Evolutionary conservation across 2,329 filamentous ascomycete species (phyloP), one percentile per base, ranked within the genome.

Genomic region (Trichoderma breve): DNA sequence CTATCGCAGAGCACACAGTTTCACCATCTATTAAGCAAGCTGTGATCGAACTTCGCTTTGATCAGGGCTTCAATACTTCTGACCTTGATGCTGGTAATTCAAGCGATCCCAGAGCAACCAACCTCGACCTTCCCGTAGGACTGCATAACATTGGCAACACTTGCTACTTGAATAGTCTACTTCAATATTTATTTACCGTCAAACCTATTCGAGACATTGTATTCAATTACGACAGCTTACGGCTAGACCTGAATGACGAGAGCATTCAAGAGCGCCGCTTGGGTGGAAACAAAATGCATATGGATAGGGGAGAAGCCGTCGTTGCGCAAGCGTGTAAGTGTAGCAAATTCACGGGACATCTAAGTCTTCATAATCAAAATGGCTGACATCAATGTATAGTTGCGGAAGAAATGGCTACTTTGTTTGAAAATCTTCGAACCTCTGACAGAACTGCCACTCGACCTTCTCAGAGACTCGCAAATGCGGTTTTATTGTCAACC

Each of bases 91-190:
- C 8, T 18, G 32, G 28, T 34, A 15, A n/a, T 24, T 60, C 57
- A 12, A 53, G 30, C 39, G 53, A 65, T 5, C 30, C 32, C n/a
- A 58, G 57, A 53, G 67, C 76, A 3, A 77, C 78, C 15, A 77
- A 84, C 70, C 77, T 82, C 61, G 84, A 88, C 34, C 90, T 93
- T 80, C 96, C 96, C 0, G 93, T 97, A 26, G 96, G 96, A 0
- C 86, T 98, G 6, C 88, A 91, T 74, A 99, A 98, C 76, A 97
- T 98, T 71, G 95, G 96, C 72, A 99, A 99, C 78, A 99, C 97
- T 0, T 99, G 96, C 80, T 99, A 99, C 78, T 86, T 99, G 70
- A 99, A 99, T 84, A 98, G 95, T 82, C 88, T 99, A 63, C 86
- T 99, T 11, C 96, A 99, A 77, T 98, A 97, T 79, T 92, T 98